Evolutionary conservation across 148 eudicot genomes (phyloP).

Genomic region (Chenopodium formosanum): DNA sequence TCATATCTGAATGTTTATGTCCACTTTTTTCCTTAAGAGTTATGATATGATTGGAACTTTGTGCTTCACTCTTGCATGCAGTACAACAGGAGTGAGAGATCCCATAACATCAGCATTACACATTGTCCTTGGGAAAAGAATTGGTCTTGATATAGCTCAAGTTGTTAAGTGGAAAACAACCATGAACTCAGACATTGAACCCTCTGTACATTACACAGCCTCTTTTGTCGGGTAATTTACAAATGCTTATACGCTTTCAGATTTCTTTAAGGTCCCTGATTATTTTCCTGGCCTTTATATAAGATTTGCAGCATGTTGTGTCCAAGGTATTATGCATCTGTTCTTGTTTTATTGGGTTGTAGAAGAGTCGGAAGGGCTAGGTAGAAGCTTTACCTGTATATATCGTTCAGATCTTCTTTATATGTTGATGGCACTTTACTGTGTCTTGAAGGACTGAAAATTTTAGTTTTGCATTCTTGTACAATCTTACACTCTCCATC

Average conservation of each 20-base stretch:
- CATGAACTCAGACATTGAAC: slow-evolving; percentile 62
- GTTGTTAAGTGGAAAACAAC: slow-evolving; percentile 85
- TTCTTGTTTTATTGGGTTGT: not conserved
- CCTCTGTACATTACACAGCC: slow-evolving; percentile 91
- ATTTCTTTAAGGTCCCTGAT: not conserved
- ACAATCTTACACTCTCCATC: not conserved
- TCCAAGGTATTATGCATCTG: not conserved
- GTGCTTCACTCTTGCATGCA: slow-evolving; percentile 34
- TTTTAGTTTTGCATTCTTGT: no score
- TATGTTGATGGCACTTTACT: not conserved
- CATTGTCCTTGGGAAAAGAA: slow-evolving; percentile 87
- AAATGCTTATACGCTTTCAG: not conserved
- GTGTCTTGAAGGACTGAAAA: not conserved
- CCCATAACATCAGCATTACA: slow-evolving; percentile 91
- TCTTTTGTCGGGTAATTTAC: slow-evolving; percentile 84
- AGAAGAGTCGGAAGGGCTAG: not conserved
- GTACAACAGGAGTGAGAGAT: slow-evolving; percentile 94
- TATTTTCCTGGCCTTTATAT: not conserved
- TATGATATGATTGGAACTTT: slow-evolving; percentile 10
- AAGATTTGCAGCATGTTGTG: not conserved
- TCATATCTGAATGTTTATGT: not conserved
- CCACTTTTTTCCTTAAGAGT: not conserved
- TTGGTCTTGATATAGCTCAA: slow-evolving; percentile 94
- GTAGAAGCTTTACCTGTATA: not conserved
- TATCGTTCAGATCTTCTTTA: not conserved